Conservation (phyloP, 768 basidiomycete species). For the Multifurca ochricompacta region DNA sequence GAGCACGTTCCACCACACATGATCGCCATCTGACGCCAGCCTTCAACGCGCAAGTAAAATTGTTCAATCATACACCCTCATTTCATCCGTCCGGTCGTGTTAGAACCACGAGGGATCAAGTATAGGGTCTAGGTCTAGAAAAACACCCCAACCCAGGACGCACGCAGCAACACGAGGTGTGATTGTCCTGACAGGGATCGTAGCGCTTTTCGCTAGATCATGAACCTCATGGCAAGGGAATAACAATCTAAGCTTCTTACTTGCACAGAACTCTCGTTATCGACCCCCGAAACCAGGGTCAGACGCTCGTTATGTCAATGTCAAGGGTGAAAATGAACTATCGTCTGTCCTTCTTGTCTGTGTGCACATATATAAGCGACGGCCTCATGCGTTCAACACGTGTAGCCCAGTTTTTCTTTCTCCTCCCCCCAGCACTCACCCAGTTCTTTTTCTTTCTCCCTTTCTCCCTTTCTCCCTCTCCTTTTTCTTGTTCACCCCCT, state of each 20-base stretch:
- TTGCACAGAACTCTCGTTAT: not conserved
- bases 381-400: slow-evolving; percentile 21
- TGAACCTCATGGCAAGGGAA: slow-evolving; percentile 11
- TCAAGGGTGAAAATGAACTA: slow-evolving; percentile 13
- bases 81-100: too few relatives aligned
- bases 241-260: not conserved
- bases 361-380: slow-evolving; percentile 19
- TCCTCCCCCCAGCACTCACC: slow-evolving; percentile 12
- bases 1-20: too few relatives aligned
- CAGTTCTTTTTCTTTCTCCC: not conserved
- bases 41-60: too few relatives aligned
- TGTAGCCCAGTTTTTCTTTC: slow-evolving; percentile 17
- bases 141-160: not conserved
- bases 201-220: not conserved
- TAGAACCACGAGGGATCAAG: slow-evolving; percentile 11
- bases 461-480: not conserved
- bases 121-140: slow-evolving; percentile 11
- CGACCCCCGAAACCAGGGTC: slow-evolving; percentile 1
- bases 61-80: too few relatives aligned
- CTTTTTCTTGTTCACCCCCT: not conserved
- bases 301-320: slow-evolving; percentile 11
- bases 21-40: too few relatives aligned
- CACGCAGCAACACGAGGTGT: slow-evolving; percentile 9
- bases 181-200: slow-evolving; percentile 1
- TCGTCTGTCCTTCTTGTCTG: not conserved